Percentiles rank a stretch among this genome's conserved stretches.
phyloP scores from a whole-genome alignment of 1,284 basidiomycete species.

The Malassezia restricta region DNA sequence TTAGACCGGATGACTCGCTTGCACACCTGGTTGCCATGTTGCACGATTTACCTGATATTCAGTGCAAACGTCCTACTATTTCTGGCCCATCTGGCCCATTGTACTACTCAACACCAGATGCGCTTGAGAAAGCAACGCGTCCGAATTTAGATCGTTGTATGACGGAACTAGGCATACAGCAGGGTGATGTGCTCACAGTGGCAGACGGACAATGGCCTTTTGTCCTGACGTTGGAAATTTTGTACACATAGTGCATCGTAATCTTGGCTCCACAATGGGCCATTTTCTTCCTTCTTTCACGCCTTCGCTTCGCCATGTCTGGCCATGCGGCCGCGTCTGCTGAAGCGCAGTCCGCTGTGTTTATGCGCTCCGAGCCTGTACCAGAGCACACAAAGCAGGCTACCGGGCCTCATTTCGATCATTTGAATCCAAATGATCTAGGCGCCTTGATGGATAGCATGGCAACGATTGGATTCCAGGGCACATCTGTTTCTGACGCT shows the following conservation, averaged over 20 bases:
- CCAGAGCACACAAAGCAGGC: constrained; percentile 51
- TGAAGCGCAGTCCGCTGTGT: constrained; percentile 16
- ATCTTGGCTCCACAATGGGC: not conserved
- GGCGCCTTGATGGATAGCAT: constrained; percentile 62
- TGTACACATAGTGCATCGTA: not conserved
- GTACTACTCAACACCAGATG: constrained; percentile 82
- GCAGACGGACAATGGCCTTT: constrained; percentile 81
- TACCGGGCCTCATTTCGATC: constrained; percentile 74
- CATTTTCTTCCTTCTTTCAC: no score
- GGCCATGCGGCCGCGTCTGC: not conserved
- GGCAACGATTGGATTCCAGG: constrained; percentile 87
- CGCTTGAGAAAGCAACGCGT: constrained; percentile 72
- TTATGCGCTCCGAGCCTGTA: constrained; percentile 19
- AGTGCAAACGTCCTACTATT: constrained; percentile 29
- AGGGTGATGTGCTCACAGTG: constrained; percentile 63
- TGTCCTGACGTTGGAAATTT: constrained; percentile 19
- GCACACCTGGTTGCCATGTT: constrained; percentile 28
- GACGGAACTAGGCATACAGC: constrained; percentile 62
- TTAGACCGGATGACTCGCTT: constrained; percentile 16
- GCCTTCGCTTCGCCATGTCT: no score
- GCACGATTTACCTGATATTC: constrained; percentile 29
- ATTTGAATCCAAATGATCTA: constrained; percentile 55
- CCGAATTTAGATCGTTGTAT: constrained; percentile 77
- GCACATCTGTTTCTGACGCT: constrained; percentile 74
- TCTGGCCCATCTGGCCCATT: constrained; percentile 51